Base-by-base conservation (phyloP, 2,329 filamentous ascomycete species). In the Fusarium ramigenum region DNA sequence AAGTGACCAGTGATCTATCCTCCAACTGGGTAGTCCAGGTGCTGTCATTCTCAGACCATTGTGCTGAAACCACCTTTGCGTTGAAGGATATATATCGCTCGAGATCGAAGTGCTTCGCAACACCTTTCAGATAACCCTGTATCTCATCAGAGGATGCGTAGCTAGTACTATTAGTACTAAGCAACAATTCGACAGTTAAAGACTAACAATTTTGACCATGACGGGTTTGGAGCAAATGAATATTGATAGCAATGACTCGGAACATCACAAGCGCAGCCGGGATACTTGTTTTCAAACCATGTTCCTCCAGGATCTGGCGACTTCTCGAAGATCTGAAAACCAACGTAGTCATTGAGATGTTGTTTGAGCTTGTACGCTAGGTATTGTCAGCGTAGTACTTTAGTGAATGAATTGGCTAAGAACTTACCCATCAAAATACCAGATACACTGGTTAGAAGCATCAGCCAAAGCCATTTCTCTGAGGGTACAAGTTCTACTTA, bases 281-380 rank as follows among this genome's bases (percentile, higher is more conserved):
- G 88, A 68, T 91, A 91, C 25, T 84, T 82, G 75, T 89, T 90
- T 76, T 90, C 88, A 69, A 84, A 84, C 88, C 88, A 91, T 0
- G 88, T 90, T 5, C 88, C 88, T 25, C 87, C 88, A 16, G 89
- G 82, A 25, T 86, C 84, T 14, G 80, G 77, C 67, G 89, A 89
- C 80, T 89, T 90, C 72, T 90, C 88, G 75, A 89, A 89, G 47
- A 89, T 79, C 43, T 70, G 63, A 7, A 74, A 59, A 6, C 28
- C 39, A 0, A 54, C 47, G 34, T 62, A 69, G 28, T 66, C 67
- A 5, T 70, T 40, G 7, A 74, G 68, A 37, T 73, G 67, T 12
- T 58, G 59, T 21, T 71, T 60, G 2, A 73, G 47, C 30, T 74
- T 74, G 28, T 74, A 74, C 15, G 67, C 87, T 82, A 0, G 84